Evolutionary conservation across 352 stramenopile species (phyloP), one percentile per base, ranked within the genome.

Genomic region (Phytophthora colocasiae): DNA sequence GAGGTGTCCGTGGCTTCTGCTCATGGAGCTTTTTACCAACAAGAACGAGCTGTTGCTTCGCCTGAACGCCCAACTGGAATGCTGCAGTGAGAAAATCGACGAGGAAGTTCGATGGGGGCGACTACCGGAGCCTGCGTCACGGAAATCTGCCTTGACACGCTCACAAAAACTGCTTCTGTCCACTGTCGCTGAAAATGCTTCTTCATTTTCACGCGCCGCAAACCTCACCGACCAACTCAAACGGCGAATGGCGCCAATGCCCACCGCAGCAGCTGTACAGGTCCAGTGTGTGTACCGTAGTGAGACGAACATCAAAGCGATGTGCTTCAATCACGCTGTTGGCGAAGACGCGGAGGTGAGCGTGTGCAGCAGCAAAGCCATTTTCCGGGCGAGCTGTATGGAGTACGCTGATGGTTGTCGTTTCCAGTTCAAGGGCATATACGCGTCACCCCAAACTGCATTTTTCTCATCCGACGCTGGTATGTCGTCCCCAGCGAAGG

Each of bases 391-490:
- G 24, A 82, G 73, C 2, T 83, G 67, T n/a, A 75, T 83, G 12
- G 83, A 91, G 17, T 89, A 91, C 47, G 85, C 81, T 4, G 80
- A 92, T 36, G 83, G 81, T 24, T 79, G 63, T 63, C 90, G 87
- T 50, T 91, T 92, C 48, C 83, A 92, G 71, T 93, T 92, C 60
- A 93, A 92, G 57, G 85, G 85, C 4, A 91, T 89, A 71, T 92
- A 89, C 31, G 83, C 80, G 5, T 65, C 76, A 9, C 85, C 87
- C 11, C 78, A 89, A 38, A 61, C 68, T 0, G 61, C 68, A 2
- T 78, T 83, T 56, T 78, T 83, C 44, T 64, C 64, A 39, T 54
- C 69, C 7, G 70, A 85, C 6, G 49, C 50, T 5, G 52, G 55
- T 4, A 41, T 64, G 22, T 34, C 63, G 14, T 73, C 67, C 2